Evolutionary conservation across 2,329 filamentous ascomycete species (phyloP), one percentile per base, ranked within the genome.

Genomic region (Aureobasidium sp.): DNA sequence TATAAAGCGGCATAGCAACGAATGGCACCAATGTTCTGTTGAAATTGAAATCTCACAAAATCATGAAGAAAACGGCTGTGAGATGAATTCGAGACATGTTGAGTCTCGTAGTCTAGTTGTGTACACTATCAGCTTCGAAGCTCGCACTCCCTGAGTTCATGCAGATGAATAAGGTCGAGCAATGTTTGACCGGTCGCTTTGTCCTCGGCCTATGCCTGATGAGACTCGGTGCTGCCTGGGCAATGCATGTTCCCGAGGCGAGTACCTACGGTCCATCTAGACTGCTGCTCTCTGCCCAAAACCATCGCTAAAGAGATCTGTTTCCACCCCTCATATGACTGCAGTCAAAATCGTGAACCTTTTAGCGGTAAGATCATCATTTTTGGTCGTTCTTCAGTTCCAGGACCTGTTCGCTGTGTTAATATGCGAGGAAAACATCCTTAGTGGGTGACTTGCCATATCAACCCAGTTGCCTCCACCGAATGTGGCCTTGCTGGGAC

Each of bases 381-480:
- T 58, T 29, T 31, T 49, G 55, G 11, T 40, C 25, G 31, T 47
- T 38, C 31, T 58, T 58, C 33, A 58, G 17, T 21, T 58, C 55
- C 15, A 58, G 31, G 4, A 49, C 43, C 55, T 58, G n/a, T 4
- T 47, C 5, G 21, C 8, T 21, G 17, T 5, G 23, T 40, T 17
- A 38, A 33, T 42, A n/a, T 25, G 2, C 15, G 3, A 8, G 15
- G n/a, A 13, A 10, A 0, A 17, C 7, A 21, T 4, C 31, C 15
- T 31, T n/a, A n/a, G 7, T 19, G 7, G 10, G 4, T 31, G 10
- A 40, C 50, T 25, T 71, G 91, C 88, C 89, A 96, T 85, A 70
- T 94, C 86, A 66, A 84, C 80, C 90, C 91, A 96, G 19, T 84
- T 86, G 33, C 90, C 89, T 38, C 90, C 90, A 21, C 86, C 88